Percentiles rank a stretch among this genome's conserved stretches.
Conservation (phyloP, 495 filamentous ascomycete genomes). For the Zalerion maritima region DNA sequence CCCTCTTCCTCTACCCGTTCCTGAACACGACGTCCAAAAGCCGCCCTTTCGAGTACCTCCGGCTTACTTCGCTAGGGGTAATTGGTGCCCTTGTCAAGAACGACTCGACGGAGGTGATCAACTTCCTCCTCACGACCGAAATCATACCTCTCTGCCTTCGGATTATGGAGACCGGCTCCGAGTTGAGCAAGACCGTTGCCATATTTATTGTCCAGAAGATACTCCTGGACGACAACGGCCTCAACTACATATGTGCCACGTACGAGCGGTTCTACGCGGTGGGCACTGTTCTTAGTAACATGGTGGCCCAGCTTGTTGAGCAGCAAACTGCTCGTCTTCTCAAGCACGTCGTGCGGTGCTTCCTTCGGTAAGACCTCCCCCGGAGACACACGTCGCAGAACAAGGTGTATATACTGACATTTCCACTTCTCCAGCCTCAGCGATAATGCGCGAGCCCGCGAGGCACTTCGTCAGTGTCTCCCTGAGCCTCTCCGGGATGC, state of each 20-base stretch:
- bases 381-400: neutral
- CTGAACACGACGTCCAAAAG: slow-evolving; percentile 98
- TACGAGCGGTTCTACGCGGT: slow-evolving; percentile 99
- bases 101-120: slow-evolving; percentile 95
- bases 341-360: slow-evolving; percentile 97
- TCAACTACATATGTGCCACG: slow-evolving; percentile 96
- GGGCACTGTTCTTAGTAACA: slow-evolving; percentile 93
- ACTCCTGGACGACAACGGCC: slow-evolving; percentile 87
- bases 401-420: neutral
- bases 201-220: slow-evolving; percentile 99
- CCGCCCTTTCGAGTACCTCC: slow-evolving; percentile 93
- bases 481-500: slow-evolving; percentile 93
- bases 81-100: slow-evolving; percentile 98
- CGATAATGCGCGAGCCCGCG: slow-evolving; percentile 90
- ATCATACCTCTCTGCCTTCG: slow-evolving; percentile 96
- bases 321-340: slow-evolving; percentile 91
- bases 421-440: slow-evolving; percentile 47
- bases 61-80: slow-evolving; percentile 92
- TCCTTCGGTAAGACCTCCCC: slow-evolving; percentile 55
- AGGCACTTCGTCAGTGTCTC: slow-evolving; percentile 91
- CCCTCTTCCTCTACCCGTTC: slow-evolving; percentile 95
- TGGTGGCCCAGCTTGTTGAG: slow-evolving; percentile 94
- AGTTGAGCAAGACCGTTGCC: slow-evolving; percentile 95
- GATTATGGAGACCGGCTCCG: slow-evolving; percentile 98
- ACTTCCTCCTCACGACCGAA: slow-evolving; percentile 95